These are phyloP conservation scores for Apophysomyces elegans DNA, from an alignment of 371 early-diverging fungal species.

Conservation along the genomic window DNA sequence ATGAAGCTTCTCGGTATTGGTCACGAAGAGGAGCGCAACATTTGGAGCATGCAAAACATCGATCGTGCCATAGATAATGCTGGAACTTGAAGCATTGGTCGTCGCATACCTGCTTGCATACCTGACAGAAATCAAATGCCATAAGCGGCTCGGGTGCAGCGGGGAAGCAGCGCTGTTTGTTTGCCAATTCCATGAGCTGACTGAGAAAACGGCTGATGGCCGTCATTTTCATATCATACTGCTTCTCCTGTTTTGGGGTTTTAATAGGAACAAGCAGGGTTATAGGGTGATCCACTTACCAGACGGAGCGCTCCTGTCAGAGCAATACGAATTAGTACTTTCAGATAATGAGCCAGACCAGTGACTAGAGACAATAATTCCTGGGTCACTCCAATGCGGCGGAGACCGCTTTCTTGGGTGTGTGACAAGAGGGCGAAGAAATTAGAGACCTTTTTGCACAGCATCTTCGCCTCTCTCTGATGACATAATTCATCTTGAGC, in stretches of 20 bases:
- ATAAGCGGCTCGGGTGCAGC: conserved; percentile 29
- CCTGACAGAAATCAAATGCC: conserved; percentile 76
- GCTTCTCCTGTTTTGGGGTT: conserved; percentile 12
- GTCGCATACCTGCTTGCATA: conserved; percentile 77
- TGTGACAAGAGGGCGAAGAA: conserved; percentile 91
- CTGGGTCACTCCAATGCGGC: conserved; percentile 80
- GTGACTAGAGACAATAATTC: conserved; percentile 92
- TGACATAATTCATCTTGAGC: conserved; percentile 64
- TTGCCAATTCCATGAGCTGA: conserved; percentile 66
- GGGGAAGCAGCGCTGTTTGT: conserved; percentile 34
- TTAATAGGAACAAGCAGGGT: neutral
- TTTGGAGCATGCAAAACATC: conserved; percentile 76
- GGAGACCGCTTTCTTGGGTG: conserved; percentile 69
- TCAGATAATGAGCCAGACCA: conserved; percentile 91
- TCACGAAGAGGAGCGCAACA: conserved; percentile 63
- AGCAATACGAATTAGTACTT: conserved; percentile 88
- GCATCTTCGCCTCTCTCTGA: conserved; percentile 86
- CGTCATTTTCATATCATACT: conserved; percentile 24
- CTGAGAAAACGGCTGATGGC: conserved; percentile 65
- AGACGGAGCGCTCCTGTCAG: conserved; percentile 86
- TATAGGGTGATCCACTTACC: conserved; percentile 41
- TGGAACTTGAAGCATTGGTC: conserved; percentile 80
- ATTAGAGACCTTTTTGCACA: conserved; percentile 89
- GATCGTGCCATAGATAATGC: conserved; percentile 76
- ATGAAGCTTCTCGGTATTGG: conserved; percentile 57